A percentile compares a stretch with the other conserved stretches of the same genome.
Evolutionary conservation across 2,329 filamentous ascomycete species (phyloP).

Genomic region (Cytospora paraplurivora): DNA sequence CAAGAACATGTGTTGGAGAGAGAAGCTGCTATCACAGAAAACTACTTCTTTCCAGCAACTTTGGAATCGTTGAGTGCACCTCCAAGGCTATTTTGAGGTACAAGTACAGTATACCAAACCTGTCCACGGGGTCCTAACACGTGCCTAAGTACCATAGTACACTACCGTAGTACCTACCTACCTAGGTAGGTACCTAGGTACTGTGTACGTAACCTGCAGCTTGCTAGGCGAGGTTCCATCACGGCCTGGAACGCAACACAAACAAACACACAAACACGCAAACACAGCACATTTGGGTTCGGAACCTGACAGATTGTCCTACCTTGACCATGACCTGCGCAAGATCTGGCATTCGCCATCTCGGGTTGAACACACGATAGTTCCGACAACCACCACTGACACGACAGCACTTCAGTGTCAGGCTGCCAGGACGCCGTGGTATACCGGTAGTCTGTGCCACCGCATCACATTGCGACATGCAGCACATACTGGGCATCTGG

Average conservation of each 20-base stretch:
- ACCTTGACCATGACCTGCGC: conserved; percentile 1
- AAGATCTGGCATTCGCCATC: conserved; percentile 18
- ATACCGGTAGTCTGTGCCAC: background rate
- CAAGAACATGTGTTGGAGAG: no score
- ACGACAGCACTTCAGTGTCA: background rate
- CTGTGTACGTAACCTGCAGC: no score
- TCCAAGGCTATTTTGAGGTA: no score
- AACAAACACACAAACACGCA: background rate
- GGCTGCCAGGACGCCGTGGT: background rate
- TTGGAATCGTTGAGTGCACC: no score
- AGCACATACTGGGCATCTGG: background rate
- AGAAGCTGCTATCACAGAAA: no score
- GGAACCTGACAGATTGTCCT: conserved; percentile 13
- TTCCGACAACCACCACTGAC: background rate
- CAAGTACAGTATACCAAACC: no score
- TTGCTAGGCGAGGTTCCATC: no score
- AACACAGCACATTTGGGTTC: background rate
- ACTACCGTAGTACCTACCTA: no score
- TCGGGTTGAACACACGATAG: conserved; percentile 1
- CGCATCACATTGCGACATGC: conserved; percentile 8
- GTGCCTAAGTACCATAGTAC: no score
- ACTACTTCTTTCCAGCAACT: no score
- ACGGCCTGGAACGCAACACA: background rate
- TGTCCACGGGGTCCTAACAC: no score
- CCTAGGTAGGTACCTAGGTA: no score